These are phyloP conservation scores for Irpex sp. DNA, from an alignment of 1,284 basidiomycete genomes.

Conservation along the genomic window DNA sequence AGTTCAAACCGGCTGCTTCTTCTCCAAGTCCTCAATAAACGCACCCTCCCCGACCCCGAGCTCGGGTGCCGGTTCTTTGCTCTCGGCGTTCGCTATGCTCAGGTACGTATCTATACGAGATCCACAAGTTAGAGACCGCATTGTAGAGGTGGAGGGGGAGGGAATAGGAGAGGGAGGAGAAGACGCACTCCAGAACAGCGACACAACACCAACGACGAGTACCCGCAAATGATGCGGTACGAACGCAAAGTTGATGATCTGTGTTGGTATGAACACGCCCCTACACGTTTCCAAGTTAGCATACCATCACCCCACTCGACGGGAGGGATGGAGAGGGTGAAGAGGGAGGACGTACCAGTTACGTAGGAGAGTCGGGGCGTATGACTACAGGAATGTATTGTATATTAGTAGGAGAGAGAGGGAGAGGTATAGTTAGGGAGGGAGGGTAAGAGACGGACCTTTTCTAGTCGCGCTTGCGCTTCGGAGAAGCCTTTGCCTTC, in stretches of 20 bases:
- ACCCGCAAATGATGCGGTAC: slow-evolving; percentile 80
- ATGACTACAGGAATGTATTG: slow-evolving; percentile 37
- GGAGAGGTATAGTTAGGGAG: not conserved
- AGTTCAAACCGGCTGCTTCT: not conserved
- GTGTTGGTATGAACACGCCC: slow-evolving; percentile 76
- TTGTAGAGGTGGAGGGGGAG: too few species aligned
- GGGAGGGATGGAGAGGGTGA: too few species aligned
- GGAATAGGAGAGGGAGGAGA: not conserved
- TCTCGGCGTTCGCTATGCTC: slow-evolving; percentile 32
- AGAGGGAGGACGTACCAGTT: slow-evolving; percentile 50
- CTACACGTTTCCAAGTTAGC: slow-evolving; percentile 27
- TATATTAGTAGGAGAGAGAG: not conserved
- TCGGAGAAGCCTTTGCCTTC: slow-evolving; percentile 61
- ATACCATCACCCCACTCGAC: not conserved
- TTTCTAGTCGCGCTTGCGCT: slow-evolving; percentile 47
- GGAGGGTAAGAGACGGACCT: slow-evolving; percentile 30
- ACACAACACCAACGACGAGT: slow-evolving; percentile 70
- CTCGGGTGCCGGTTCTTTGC: not conserved
- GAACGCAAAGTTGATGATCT: slow-evolving; percentile 76
- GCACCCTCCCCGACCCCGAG: not conserved
- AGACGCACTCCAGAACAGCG: slow-evolving; percentile 82
- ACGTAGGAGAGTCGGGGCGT: slow-evolving; percentile 62
- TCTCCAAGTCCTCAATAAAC: too few species aligned
- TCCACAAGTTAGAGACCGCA: too few species aligned
- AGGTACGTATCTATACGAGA: slow-evolving; percentile 39